Conservation (phyloP, 441 rosid species). For the Mallotus repandus region DNA sequence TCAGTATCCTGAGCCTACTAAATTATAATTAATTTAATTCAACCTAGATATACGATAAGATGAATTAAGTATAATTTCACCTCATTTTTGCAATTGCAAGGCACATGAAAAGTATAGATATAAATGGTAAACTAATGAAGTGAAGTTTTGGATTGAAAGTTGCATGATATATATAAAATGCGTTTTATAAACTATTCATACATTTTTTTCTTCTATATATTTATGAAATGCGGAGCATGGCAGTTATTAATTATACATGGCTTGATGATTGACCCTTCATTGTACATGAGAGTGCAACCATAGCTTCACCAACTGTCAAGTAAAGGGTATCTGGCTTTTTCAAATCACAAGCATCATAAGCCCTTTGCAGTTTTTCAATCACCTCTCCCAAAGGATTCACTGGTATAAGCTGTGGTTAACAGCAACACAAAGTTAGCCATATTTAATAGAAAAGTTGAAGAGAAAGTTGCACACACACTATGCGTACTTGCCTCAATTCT, state of each 20-base stretch:
- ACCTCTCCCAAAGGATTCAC: conserved; percentile 93
- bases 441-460: neutral
- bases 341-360: conserved; percentile 45
- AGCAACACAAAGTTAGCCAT: neutral
- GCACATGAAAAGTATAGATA: neutral
- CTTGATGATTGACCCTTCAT: conserved; percentile 47
- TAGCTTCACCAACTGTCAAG: conserved; percentile 85
- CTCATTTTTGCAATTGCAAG: neutral
- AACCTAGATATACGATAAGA: too few relatives aligned
- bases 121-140: neutral
- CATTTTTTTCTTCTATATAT: neutral
- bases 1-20: too few relatives aligned
- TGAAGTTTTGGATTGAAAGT: neutral
- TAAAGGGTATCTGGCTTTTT: conserved; percentile 55
- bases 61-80: too few relatives aligned
- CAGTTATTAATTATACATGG: conserved; percentile 33
- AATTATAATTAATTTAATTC: too few relatives aligned
- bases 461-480: too few relatives aligned
- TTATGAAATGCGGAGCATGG: neutral
- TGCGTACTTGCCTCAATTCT: conserved; percentile 47
- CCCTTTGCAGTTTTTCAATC: conserved; percentile 71
- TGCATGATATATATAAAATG: neutral
- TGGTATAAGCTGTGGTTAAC: conserved; percentile 58
- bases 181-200: neutral
- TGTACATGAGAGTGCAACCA: conserved; percentile 60